Percentiles rank a stretch among this genome's conserved stretches.
phyloP scores from a whole-genome alignment of 2,329 filamentous ascomycete species.

The Ceratocystis diversiconidia region DNA sequence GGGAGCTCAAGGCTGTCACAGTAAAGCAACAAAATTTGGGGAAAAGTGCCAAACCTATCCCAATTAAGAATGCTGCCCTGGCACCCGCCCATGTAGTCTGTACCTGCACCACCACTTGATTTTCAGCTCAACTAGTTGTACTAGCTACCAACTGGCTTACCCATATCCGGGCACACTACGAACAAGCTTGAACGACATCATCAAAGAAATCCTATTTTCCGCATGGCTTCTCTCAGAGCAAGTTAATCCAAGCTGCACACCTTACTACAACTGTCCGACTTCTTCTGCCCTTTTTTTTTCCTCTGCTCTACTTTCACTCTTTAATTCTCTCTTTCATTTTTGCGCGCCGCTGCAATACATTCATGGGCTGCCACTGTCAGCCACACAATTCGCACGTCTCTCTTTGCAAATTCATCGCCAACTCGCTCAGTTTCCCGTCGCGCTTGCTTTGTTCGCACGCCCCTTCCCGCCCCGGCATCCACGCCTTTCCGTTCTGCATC shows the following conservation, averaged over 20 bases:
- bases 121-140: neutral
- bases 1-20: slow-evolving; percentile 9
- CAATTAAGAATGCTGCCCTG: neutral
- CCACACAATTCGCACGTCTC: neutral
- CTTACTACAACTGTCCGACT: neutral
- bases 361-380: slow-evolving; percentile 1
- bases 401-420: neutral
- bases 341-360: neutral
- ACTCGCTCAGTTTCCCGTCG: neutral
- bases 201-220: neutral
- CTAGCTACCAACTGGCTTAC: neutral
- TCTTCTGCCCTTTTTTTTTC: neutral
- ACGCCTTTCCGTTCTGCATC: neutral
- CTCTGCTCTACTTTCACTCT: neutral
- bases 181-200: slow-evolving; percentile 5
- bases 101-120: neutral
- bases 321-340: neutral
- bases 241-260: neutral
- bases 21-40: neutral
- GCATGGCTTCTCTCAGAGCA: no score
- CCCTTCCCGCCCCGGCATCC: neutral
- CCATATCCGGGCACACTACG: neutral
- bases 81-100: neutral
- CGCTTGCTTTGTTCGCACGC: slow-evolving; percentile 5
- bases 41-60: neutral